Evolutionary conservation across 768 basidiomycete species (phyloP), one percentile per base, ranked within the genome.

Genomic region (Pisolithus microcarpus): DNA sequence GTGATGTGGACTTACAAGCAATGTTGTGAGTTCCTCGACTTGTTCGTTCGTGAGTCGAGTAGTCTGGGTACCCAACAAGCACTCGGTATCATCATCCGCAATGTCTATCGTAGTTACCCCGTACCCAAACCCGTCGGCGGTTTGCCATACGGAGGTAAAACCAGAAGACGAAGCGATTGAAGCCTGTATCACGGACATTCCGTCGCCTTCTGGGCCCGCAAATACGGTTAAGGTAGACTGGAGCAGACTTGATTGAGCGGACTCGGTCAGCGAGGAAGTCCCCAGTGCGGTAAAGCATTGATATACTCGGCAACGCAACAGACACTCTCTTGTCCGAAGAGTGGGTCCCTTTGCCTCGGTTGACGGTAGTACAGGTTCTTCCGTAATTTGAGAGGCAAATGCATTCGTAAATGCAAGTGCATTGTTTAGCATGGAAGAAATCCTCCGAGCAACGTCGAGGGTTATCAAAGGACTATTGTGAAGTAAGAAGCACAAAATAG

Each of bases 251-350:
- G 78, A 70, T 67, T 95, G 95, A n/a, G 85, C 84, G 1, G 85
- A 77, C 49, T 95, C 91, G 0, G 88, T 82, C 31, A 94, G 81
- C 18, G 81, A 82, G 3, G 84, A 78, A 48, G 84, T 79, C 3
- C 91, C 94, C 21, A 97, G 75, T 2, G 81, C 78, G 9, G 83
- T 75, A 64, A 96, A 97, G 62, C 92, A 96, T 60, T 94, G 91
- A 62, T 91, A 87, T 2, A 94, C 81, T 4, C 94, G 78, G 15
- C 87, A 77, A 21, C 91, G 82, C 38, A 97, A 78, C 18, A 93
- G 76, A 13, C 86, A 80, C 63, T 97, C 95, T 34, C 89, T 77
- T 31, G 86, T 84, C 18, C 84, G 78, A 28, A 97, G 74, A 2
- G 77, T 76, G 1, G 89, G 71, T 0, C 74, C 75, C 49, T 74